Evolutionary conservation across 73 alveolate genomes (phyloP), one percentile per base, ranked within the genome.

Genomic region (Paramecium caudatum): DNA sequence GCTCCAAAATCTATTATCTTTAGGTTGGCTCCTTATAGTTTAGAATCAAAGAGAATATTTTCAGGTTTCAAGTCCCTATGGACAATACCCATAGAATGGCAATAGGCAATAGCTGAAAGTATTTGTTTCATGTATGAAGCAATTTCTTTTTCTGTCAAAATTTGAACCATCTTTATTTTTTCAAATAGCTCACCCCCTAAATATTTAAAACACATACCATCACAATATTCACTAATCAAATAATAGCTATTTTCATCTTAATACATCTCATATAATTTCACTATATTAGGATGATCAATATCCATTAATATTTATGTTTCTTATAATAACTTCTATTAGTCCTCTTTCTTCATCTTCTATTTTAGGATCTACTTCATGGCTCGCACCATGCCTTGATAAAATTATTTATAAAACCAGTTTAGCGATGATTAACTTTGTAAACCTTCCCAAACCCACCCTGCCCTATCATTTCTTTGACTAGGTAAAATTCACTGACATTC

Each of bases 11-110:
- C 99, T 2, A 93, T 94, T 10, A 97, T 68, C 82, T 96, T 96
- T 45, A 96, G 65, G 47, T 88, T 95, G 1, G 97, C 94, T 12
- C 85, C 88, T 33, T 95, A 98, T 13, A 92, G 46, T 13, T 90
- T 91, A 49, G 94, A 96, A 23, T 93, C 97, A 94, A 97, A 91
- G 32, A 97, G 61, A 36, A 97, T 93, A 93, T 97, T 97, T 91
- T 97, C 99, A 0, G 98, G 98, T 84, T 97, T 97, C 50, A 97
- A 80, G 90, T 97, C 99, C 78, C 99, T 95, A 92, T 97, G 99
- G 17, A 96, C 96, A 15, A 97, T 94, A 21, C 96, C 97, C 62
- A 91, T 91, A 47, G 97, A 94, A 92, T 97, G 99, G 78, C 97
- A 95, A 91, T 95, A 95, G 5, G 96, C 92, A 34, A 95, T 94